Base-by-base conservation (phyloP, 257 asterid species). In the Nicotiana noctiflora region DNA sequence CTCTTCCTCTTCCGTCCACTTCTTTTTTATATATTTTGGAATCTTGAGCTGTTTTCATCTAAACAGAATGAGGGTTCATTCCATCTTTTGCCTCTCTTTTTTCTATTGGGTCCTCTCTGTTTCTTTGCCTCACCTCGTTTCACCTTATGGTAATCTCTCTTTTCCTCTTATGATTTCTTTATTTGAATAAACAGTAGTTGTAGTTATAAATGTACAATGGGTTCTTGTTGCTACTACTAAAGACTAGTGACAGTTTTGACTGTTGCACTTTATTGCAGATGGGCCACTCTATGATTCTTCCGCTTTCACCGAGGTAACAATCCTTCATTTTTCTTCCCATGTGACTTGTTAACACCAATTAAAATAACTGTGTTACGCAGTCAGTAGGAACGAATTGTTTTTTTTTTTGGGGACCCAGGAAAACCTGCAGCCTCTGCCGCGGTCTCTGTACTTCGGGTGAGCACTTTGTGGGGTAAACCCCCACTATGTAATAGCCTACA, bases 281-380 rank as follows among this genome's bases (percentile, higher is more conserved):
- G 97, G 97, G 85, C 94, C 92, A 53, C 89, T 87, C 1, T 94
- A 93, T 79, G 98, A 94, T 85, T 93, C 96, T 19, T 86, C 93
- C 3, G 98, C 97, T 27, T 89, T 89, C 78, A 81, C 97, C 1
- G 87, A 91, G 96, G 95, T 91, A 57, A 52, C 59, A 12, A 59
- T 82, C 10, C 23, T 55, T 2, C 40, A 37, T 64, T 56, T 23
- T 2, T 21, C 9, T 31, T 27, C 12, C 27, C 6, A 34, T 9
- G 31, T 5, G 34, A 21, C 0, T 66, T 6, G 12, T 21, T 19
- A 15, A 1, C 10, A 34, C 15, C 19, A 8, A 31, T n/a, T 31
- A 49, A 49, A 49, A 2, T 11, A 49, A 49, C 53, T 49, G 12
- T 49, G 53, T 11, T 49, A 49, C 17, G 53, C 14, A n/a, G n/a